Percentiles rank a stretch among this genome's conserved stretches.
These are phyloP conservation scores for Chlamydomonas incerta DNA, from an alignment of 139 green algal species.

Conservation along the genomic window DNA sequence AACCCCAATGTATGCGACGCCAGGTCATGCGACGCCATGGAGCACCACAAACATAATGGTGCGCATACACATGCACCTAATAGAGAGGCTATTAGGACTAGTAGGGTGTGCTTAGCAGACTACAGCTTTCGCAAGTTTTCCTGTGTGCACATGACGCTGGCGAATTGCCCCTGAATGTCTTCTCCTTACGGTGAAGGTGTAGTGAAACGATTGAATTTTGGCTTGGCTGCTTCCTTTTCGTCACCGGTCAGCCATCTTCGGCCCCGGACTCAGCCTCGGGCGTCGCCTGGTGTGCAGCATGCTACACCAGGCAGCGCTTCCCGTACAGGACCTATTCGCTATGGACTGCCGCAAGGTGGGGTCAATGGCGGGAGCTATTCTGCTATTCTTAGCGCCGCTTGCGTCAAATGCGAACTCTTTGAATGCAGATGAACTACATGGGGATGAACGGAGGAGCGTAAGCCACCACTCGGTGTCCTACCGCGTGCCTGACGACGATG, in stretches of 20 bases:
- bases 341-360: slow-evolving; percentile 17
- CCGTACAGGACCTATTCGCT: not conserved
- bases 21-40: too few relatives aligned
- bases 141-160: too few relatives aligned
- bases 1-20: too few relatives aligned
- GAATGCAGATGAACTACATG: slow-evolving; percentile 8
- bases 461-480: slow-evolving; percentile 12
- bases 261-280: not conserved
- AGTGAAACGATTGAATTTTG: slow-evolving; percentile 26
- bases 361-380: not conserved
- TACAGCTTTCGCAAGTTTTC: too few relatives aligned
- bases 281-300: not conserved
- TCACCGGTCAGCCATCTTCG: not conserved
- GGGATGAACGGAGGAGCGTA: not conserved
- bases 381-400: not conserved
- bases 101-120: too few relatives aligned
- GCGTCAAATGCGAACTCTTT: not conserved
- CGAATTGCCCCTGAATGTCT: slow-evolving; percentile 25
- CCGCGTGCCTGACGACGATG: slow-evolving; percentile 24
- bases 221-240: not conserved
- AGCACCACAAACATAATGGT: too few relatives aligned
- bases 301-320: not conserved
- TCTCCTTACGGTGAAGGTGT: not conserved
- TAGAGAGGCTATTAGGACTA: too few relatives aligned
- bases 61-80: too few relatives aligned